Conservation (phyloP, 1,284 basidiomycete species). For the Cryptococcus maquisensis region DNA sequence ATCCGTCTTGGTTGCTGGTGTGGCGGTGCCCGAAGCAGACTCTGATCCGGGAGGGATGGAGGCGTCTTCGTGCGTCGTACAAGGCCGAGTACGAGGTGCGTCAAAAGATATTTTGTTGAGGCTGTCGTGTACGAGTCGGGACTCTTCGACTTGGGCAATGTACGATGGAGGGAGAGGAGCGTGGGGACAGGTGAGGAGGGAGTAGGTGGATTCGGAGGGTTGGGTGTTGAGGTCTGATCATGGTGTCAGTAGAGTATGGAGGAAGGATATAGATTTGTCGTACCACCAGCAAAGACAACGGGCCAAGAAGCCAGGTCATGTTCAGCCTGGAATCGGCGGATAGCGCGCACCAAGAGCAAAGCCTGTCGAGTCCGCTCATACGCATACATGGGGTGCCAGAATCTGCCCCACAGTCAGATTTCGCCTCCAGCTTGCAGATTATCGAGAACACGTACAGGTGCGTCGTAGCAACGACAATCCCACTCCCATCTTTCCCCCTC, state of each 20-base stretch:
- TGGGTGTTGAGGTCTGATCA: conserved; percentile 82
- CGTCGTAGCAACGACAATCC: conserved; percentile 66
- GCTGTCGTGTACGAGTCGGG: conserved; percentile 75
- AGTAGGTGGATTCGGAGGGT: conserved; percentile 79
- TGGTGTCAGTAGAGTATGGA: background rate
- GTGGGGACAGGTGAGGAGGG: conserved; percentile 61
- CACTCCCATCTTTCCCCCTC: conserved; percentile 47
- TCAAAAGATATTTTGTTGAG: conserved; percentile 57
- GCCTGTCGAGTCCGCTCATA: conserved; percentile 78
- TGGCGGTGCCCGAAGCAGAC: conserved; percentile 57
- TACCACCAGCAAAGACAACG: conserved; percentile 77
- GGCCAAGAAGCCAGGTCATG: conserved; percentile 61
- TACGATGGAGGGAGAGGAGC: conserved; percentile 58
- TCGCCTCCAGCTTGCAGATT: background rate
- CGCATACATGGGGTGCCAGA: conserved; percentile 87
- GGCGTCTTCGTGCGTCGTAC: conserved; percentile 50
- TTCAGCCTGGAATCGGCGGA: conserved; percentile 57
- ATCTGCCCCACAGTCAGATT: conserved; percentile 45
- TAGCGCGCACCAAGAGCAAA: conserved; percentile 61
- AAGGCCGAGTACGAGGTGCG: conserved; percentile 4
- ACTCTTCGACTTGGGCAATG: conserved; percentile 56
- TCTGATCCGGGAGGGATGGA: conserved; percentile 35
- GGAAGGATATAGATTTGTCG: conserved; percentile 3
- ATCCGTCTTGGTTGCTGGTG: conserved; percentile 44
- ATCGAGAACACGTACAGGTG: conserved; percentile 39